phyloP scores from a whole-genome alignment of 176 grass and related monocot species.

The Lolium rigidum region DNA sequence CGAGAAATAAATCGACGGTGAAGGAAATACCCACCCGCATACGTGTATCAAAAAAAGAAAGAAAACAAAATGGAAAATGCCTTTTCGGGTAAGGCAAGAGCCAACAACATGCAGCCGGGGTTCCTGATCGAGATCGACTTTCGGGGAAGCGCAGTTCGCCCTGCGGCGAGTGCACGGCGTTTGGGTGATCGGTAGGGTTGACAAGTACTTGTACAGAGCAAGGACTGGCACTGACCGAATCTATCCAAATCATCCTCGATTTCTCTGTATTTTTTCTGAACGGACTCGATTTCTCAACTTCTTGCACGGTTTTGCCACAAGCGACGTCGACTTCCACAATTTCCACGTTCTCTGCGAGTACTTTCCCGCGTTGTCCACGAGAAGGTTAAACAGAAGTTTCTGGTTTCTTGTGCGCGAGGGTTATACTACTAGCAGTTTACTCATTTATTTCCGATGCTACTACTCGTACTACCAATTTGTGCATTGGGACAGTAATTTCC shows the following conservation, averaged over 20 bases:
- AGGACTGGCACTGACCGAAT: background rate
- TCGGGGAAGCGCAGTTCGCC: background rate
- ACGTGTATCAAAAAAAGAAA: too few species aligned
- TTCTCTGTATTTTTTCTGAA: background rate
- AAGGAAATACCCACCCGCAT: too few species aligned
- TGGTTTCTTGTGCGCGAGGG: too few species aligned
- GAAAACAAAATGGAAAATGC: too few species aligned
- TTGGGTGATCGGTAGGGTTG: constrained; percentile 22
- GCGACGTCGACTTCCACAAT: constrained; percentile 16
- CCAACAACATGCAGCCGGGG: background rate
- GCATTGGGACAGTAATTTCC: background rate
- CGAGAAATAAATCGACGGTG: too few species aligned
- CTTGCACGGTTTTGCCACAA: background rate
- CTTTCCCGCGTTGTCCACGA: constrained; percentile 6
- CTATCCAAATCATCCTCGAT: background rate
- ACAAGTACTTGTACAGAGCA: background rate
- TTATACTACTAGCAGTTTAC: too few species aligned
- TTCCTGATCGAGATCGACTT: background rate
- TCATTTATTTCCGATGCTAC: too few species aligned
- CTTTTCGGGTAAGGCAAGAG: background rate
- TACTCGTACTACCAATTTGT: background rate
- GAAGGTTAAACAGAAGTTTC: background rate
- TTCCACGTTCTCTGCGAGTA: constrained; percentile 18
- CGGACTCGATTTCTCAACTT: background rate
- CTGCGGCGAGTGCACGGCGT: constrained; percentile 34